Conservation (phyloP, 441 rosid genomes). For the Aleurites moluccanus region DNA sequence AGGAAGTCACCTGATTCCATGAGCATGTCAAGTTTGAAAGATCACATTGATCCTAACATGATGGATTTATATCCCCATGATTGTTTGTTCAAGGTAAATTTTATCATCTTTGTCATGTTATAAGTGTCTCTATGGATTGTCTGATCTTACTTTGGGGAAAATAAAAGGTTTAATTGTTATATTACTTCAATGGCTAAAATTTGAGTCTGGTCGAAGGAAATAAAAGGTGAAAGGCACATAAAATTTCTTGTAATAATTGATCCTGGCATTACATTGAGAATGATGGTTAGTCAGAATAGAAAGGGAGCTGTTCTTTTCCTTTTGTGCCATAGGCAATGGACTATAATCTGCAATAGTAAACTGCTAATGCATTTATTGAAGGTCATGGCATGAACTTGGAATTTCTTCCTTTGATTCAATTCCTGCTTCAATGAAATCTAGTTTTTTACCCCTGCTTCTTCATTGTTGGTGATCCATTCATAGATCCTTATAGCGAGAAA, state of each 20-base stretch:
- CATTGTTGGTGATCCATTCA: neutral
- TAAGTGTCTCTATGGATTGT: neutral
- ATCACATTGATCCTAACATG: conserved; percentile 72
- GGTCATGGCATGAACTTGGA: too few species aligned
- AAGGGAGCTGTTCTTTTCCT: too few species aligned
- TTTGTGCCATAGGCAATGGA: too few species aligned
- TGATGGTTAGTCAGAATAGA: neutral
- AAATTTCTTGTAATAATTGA: neutral
- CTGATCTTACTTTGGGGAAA: neutral
- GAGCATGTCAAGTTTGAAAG: conserved; percentile 74
- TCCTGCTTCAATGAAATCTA: neutral
- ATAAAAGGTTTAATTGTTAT: neutral
- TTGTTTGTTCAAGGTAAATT: conserved; percentile 80
- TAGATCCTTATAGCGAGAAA: neutral
- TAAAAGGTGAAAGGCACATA: too few species aligned
- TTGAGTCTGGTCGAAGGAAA: neutral
- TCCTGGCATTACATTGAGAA: neutral
- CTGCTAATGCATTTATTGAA: too few species aligned
- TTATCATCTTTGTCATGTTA: neutral
- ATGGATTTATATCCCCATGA: conserved; percentile 91
- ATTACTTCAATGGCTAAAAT: neutral
- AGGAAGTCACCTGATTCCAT: conserved; percentile 67
- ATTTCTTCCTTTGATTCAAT: neutral
- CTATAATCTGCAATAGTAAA: too few species aligned
- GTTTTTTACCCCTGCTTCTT: neutral